Evolutionary conservation across 331 rosid genomes (phyloP), one percentile per base, ranked within the genome.

Genomic region (Phaseolus coccineus): DNA sequence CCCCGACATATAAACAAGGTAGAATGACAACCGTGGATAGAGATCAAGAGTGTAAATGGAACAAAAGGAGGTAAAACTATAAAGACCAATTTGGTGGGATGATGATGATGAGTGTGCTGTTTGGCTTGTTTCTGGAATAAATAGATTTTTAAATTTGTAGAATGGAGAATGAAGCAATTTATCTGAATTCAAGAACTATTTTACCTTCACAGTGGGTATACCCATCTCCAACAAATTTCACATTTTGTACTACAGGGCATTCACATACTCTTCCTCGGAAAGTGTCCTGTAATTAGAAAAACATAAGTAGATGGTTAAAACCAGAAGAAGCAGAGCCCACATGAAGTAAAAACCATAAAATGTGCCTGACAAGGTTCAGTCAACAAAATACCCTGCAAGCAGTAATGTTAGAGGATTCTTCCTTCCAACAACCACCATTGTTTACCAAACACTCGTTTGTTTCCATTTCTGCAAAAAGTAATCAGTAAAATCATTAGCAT

Each of bases 201-300:
- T 72, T 90, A 93, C 99, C 97, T 91, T 93, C 86, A 80, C 99
- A 96, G 83, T 79, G 96, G 40, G 94, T 91, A 76, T 93, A 96
- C 71, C 97, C 99, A 78, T 93, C 96, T 52, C 99, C 99, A 62
- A 81, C 52, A 85, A 93, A 93, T 81, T 90, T 93, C 9, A 93
- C 92, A 28, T 91, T 91, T 81, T 88, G 87, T 69, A 93, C 99
- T 80, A 85, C 71, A 70, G 97, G 99, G 87, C 99, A 96, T 86
- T 93, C 96, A 37, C 99, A 96, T 46, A 91, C 94, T 91, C 99
- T 88, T 83, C 99, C 99, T 4, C 98, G 91, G 80, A 93, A 96
- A 33, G 98, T 96, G 74, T 93, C 99, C 99, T 96, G 61, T 47
- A 56, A 48, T 72, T 40, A 68, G 86, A 58, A 85, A 72, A 78